Base-by-base conservation (phyloP, 2,329 filamentous ascomycete species). In the Chaetoscypha palmicola region DNA sequence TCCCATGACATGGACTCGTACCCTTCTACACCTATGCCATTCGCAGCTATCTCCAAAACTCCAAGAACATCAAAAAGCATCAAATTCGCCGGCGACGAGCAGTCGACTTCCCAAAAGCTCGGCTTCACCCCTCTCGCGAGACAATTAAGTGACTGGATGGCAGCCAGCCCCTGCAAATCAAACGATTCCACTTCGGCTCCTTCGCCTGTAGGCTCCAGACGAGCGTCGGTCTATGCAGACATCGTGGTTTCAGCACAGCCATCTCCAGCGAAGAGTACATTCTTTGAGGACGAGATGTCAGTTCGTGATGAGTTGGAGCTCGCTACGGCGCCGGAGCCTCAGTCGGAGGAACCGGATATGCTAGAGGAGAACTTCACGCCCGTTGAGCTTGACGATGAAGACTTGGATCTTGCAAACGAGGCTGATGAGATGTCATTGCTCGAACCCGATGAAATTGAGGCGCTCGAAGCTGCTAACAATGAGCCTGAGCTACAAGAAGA, bases 61-160 rank as follows among this genome's bases (percentile, higher is more conserved):
- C 53, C 55, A 9, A 50, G 45, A 14, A 52, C 58, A 21, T 46
- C 54, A 26, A 53, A 42, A 26, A 35, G 36, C 22, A 46, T 45
- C 30, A 28, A 21, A 24, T 31, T 21, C 30, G 36, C 19, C 28
- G 39, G n/a, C 23, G 43, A 14, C 23, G 40, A 43, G 44, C 47
- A 21, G 38, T 47, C 44, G 4, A 8, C 46, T 5, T 45, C 33
- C 31, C 48, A 50, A 12, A 64, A 66, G 14, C 58, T 76, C 40
- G 78, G 79, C 2, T 82, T 85, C 49, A 83, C 79, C 1, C 77
- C 80, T 19, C 65, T 87, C 28, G 77, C 77, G 3, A 67, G 73
- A 28, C 74, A 81, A 54, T 65, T 86, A 3, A 72, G 68, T 46
- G 69, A 72, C 19, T 87, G 83, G 83, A 72, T 73, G 50, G 70